Conservation (phyloP, 306 rosid species). For the Pterocarpus macrocarpus region DNA sequence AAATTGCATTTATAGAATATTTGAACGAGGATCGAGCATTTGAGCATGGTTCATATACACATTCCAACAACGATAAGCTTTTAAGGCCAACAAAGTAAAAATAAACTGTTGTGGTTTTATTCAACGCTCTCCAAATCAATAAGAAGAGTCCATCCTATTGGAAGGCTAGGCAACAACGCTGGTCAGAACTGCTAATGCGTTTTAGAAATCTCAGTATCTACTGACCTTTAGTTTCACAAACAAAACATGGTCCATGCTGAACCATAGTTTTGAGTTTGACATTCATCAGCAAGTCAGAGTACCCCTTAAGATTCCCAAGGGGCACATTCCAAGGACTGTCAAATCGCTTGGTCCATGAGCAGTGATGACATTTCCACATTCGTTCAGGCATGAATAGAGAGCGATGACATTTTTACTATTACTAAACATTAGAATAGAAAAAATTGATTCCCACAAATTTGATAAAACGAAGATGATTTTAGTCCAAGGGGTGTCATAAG, state of each 20-base stretch:
- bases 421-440: background rate
- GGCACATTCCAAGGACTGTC: slow-evolving; percentile 33
- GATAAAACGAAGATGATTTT: background rate
- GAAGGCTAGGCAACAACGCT: background rate
- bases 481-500: background rate
- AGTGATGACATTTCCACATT: slow-evolving; percentile 56
- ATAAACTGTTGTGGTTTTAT: too few relatives aligned
- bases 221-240: slow-evolving; percentile 47
- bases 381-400: slow-evolving; percentile 48
- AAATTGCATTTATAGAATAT: background rate
- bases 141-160: background rate
- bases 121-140: background rate
- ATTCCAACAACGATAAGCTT: background rate
- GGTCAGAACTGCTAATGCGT: background rate
- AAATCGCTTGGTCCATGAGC: slow-evolving; percentile 54
- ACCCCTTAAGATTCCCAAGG: slow-evolving; percentile 23
- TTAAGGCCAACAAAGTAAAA: background rate
- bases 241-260: slow-evolving; percentile 44
- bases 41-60: background rate
- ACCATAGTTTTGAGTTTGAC: slow-evolving; percentile 41
- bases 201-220: slow-evolving; percentile 18
- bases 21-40: background rate
- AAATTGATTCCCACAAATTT: slow-evolving; percentile 1
- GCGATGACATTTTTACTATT: slow-evolving; percentile 26
- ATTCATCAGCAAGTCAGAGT: slow-evolving; percentile 44